Conservation (phyloP, 352 stramenopile species). For the Phytophthora uliginosa region DNA sequence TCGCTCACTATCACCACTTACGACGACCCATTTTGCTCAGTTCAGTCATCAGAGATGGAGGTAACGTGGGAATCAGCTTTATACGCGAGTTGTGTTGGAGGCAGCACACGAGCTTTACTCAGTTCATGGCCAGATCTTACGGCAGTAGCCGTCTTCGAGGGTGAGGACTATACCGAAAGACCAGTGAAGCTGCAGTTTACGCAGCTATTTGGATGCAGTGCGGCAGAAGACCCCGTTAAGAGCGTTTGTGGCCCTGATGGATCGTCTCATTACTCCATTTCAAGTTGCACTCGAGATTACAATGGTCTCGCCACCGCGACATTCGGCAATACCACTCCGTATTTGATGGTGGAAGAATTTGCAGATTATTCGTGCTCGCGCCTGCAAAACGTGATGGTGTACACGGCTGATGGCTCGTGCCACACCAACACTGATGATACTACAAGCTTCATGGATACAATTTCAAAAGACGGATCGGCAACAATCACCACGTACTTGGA, state of each 20-base stretch:
- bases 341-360: conserved; percentile 18
- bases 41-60: background rate
- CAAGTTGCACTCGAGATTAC: conserved; percentile 5
- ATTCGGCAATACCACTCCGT: conserved; percentile 5
- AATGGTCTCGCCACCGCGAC: background rate
- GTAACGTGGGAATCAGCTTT: background rate
- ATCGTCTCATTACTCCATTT: background rate
- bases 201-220: conserved; percentile 6
- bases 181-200: conserved; percentile 3
- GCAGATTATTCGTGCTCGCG: background rate
- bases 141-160: conserved; percentile 4
- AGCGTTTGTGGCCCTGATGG: background rate
- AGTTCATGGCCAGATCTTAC: background rate
- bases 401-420: conserved; percentile 2
- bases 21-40: conserved; percentile 4
- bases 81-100: background rate
- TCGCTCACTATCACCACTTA: conserved; percentile 4
- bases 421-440: conserved; percentile 11
- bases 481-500: conserved; percentile 16
- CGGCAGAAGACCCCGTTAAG: background rate
- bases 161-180: background rate
- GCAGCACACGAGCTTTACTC: background rate
- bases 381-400: background rate
- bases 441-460: conserved; percentile 13
- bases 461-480: conserved; percentile 4